phyloP scores from a whole-genome alignment of 306 rosid species.

The Casuarina glauca region DNA sequence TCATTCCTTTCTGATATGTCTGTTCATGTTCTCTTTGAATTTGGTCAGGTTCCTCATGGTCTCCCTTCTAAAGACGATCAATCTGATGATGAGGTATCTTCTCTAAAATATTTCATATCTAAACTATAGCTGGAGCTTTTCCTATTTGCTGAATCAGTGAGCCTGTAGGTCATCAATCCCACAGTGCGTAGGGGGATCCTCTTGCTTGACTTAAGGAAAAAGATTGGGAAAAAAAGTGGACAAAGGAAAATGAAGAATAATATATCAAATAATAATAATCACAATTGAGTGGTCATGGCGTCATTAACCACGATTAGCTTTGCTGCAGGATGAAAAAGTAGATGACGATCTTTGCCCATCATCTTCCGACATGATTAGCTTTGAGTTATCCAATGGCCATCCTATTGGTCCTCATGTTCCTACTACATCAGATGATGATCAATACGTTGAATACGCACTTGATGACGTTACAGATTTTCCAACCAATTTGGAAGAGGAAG shows the following conservation, averaged over 20 bases:
- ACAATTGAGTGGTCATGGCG: neutral
- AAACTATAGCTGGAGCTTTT: neutral
- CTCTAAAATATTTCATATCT: conserved; percentile 15
- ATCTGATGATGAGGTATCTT: conserved; percentile 52
- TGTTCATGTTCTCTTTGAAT: conserved; percentile 22
- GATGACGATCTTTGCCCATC: conserved; percentile 53
- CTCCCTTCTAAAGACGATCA: conserved; percentile 53
- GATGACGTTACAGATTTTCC: conserved; percentile 80
- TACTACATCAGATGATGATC: conserved; percentile 64
- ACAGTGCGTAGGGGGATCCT: neutral
- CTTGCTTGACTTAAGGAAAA: neutral
- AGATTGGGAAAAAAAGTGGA: neutral
- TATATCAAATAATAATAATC: neutral
- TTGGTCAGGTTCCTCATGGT: conserved; percentile 79
- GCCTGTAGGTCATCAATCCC: neutral
- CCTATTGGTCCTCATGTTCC: conserved; percentile 67
- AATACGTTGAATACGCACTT: conserved; percentile 74
- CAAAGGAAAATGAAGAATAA: neutral
- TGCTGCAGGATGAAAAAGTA: conserved; percentile 53
- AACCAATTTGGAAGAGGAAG: conserved; percentile 65
- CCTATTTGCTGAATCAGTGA: neutral
- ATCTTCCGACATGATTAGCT: conserved; percentile 89
- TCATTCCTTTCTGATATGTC: conserved; percentile 13
- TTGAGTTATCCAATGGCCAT: conserved; percentile 70
- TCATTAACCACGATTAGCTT: conserved; percentile 24